Base-by-base conservation (phyloP, 352 stramenopile species). In the Pythium grandisporangium region DNA sequence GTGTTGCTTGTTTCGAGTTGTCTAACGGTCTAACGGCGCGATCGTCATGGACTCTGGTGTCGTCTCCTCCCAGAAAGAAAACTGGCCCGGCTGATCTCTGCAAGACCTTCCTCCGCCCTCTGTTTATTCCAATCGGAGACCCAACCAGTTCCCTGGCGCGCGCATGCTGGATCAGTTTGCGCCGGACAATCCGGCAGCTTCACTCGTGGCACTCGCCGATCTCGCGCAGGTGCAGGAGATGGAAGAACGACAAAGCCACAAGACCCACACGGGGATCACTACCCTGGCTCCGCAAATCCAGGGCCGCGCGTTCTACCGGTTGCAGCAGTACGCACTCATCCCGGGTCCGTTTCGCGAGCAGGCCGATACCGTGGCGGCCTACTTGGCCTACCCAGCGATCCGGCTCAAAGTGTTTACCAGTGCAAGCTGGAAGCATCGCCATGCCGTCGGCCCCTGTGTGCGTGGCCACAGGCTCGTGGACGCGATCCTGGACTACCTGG, bases 391-490 rank as follows among this genome's bases (percentile, higher is more conserved):
- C 0, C 54, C 49, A n/a, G 30, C 37, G 0, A 21, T 58, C 11
- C 11, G 45, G n/a, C 21, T 30, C 1, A 6, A 26, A 1, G 46
- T 68, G 23, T 68, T 68, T 40, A 32, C 42, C 1, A 41, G 24
- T n/a, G 4, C 16, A 6, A 37, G 26, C 17, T 58, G 48, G 42
- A 22, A 13, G 2, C 48, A 53, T 2, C 46, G 37, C 8, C n/a
- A 19, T 6, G 21, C 26, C 1, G n/a, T 39, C 45, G 61, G 64
- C 2, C 61, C 59, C 2, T 58, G 57, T 19, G 63, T 73, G 14
- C 57, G 54, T 42, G 69, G 72, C 17, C 43, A 58, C 6, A 50
- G 59, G 23, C 58, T 85, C 19, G 14, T 83, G 1, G 55, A 55
- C 2, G 45, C 40, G 22, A 45, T 69, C 26, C n/a, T 38, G 14